Evolutionary conservation across 805 yeast species (phyloP).

Genomic region (Candida arabinofermentans): DNA sequence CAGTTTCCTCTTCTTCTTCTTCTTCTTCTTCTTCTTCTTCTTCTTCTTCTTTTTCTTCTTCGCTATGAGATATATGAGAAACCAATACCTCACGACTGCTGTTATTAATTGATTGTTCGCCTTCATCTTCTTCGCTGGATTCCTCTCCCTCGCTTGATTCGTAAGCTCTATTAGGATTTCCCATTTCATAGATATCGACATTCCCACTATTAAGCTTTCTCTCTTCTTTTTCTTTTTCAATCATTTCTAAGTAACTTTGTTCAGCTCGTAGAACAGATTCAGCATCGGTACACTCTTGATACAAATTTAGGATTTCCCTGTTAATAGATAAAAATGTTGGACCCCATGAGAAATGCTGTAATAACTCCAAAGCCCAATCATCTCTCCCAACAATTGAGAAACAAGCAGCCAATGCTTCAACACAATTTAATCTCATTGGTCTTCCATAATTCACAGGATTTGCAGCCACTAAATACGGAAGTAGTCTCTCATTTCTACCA

Average conservation of each 20-base stretch:
- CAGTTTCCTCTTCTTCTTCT: conserved; percentile 18
- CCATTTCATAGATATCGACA: conserved; percentile 73
- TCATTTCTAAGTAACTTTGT: conserved; percentile 62
- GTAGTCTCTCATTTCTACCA: conserved; percentile 77
- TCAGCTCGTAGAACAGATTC: conserved; percentile 71
- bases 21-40: conserved; percentile 20
- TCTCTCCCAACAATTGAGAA: conserved; percentile 87
- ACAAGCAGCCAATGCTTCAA: conserved; percentile 96
- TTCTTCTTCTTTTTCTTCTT: conserved; percentile 13
- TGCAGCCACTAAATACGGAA: conserved; percentile 93
- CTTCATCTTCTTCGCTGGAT: conserved; percentile 27
- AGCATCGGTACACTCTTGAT: conserved; percentile 76
- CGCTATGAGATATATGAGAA: too few species aligned
- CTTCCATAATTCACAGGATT: conserved; percentile 96
- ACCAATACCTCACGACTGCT: too few species aligned
- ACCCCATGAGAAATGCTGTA: conserved; percentile 91
- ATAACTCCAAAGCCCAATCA: conserved; percentile 81
- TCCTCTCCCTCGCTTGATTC: conserved; percentile 22
- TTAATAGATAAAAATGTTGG: conserved; percentile 80
- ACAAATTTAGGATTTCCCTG: conserved; percentile 68
- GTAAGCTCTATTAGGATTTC: conserved; percentile 60
- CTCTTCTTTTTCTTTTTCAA: conserved; percentile 63
- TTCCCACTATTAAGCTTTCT: conserved; percentile 50
- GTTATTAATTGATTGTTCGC: conserved; percentile 16
- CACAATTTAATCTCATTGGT: conserved; percentile 95